These are phyloP conservation scores for Plasmopara muralis DNA, from an alignment of 352 stramenopile genomes.

Conservation along the genomic window DNA sequence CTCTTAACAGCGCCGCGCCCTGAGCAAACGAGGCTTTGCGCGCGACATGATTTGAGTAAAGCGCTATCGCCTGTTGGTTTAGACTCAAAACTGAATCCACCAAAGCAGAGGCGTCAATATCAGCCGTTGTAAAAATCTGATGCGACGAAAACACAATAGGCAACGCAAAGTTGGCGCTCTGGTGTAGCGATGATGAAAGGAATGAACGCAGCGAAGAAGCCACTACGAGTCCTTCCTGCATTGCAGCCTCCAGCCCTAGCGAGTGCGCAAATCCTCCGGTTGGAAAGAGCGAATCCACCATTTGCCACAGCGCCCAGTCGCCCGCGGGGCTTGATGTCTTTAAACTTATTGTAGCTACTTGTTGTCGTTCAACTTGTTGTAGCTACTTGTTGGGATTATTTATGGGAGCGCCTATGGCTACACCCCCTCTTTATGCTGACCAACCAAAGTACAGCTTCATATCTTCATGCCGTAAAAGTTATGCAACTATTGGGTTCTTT, in stretches of 20 bases:
- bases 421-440: no score
- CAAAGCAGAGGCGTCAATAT: constrained; percentile 7
- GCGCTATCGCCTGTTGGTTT: constrained; percentile 42
- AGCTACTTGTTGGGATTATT: no score
- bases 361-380: no score
- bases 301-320: constrained; percentile 71
- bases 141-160: constrained; percentile 59
- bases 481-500: no score
- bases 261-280: constrained; percentile 82
- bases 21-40: constrained; percentile 71
- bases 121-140: constrained; percentile 15
- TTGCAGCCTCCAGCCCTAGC: constrained; percentile 62
- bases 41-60: constrained; percentile 77
- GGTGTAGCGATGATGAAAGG: constrained; percentile 52
- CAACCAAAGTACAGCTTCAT: no score
- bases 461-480: no score
- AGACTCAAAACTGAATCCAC: constrained; percentile 42
- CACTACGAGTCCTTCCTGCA: constrained; percentile 58
- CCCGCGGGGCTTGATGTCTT: neutral
- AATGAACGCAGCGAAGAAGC: constrained; percentile 47
- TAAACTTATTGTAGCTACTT: neutral
- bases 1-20: constrained; percentile 54
- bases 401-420: no score
- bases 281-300: constrained; percentile 78
- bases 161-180: constrained; percentile 67